Evolutionary conservation across 257 asterid genomes (phyloP).

Genomic region (Henckelia pumila): DNA sequence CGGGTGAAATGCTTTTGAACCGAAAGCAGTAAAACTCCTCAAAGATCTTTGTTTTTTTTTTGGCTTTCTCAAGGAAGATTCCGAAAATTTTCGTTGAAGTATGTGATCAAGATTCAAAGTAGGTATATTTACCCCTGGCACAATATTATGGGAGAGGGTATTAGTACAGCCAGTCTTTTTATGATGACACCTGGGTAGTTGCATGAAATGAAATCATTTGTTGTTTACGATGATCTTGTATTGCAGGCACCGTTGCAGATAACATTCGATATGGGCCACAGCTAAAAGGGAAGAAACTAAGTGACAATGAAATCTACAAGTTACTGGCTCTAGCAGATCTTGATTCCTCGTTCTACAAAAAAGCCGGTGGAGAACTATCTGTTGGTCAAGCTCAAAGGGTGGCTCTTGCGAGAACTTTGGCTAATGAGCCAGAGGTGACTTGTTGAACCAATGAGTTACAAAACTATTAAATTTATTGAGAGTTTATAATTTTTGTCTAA

Average conservation of each 20-base stretch:
- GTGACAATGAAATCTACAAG: conserved; percentile 52
- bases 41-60: background rate
- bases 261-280: conserved; percentile 74
- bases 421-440: conserved; percentile 72
- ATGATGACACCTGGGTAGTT: no score
- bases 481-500: background rate
- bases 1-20: background rate
- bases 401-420: conserved; percentile 79
- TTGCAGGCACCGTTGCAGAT: conserved; percentile 69
- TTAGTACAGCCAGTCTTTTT: background rate
- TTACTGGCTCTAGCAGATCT: conserved; percentile 72
- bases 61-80: background rate
- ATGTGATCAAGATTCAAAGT: background rate
- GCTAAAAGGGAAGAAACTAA: conserved; percentile 49
- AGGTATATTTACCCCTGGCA: background rate
- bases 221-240: background rate
- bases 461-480: background rate
- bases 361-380: conserved; percentile 60
- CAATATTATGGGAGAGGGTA: background rate
- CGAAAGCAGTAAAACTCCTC: background rate
- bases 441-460: background rate
- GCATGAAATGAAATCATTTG: background rate
- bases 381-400: conserved; percentile 90
- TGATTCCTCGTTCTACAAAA: conserved; percentile 57
- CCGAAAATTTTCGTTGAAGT: background rate